phyloP scores from a whole-genome alignment of 176 grass and related monocot genomes.

The Ensete glaucum region DNA sequence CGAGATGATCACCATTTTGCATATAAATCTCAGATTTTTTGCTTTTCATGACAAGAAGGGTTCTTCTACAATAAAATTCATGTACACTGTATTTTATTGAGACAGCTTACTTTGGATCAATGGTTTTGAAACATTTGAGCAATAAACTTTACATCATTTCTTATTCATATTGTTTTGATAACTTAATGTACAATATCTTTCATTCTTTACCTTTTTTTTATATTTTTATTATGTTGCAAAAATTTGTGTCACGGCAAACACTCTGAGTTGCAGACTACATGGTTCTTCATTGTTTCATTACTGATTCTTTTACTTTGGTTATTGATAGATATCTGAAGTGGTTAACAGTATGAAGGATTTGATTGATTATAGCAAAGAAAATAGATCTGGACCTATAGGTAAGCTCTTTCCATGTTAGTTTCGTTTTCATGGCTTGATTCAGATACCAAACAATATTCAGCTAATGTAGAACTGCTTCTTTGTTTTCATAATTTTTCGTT shows the following conservation, averaged over 20 bases:
- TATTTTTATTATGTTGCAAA: neutral
- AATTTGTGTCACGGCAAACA: neutral
- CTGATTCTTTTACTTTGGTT: slow-evolving; percentile 22
- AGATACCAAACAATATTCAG: neutral
- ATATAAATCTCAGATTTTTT: too few relatives aligned
- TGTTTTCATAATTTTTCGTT: neutral
- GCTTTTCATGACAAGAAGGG: too few relatives aligned
- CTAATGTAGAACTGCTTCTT: neutral
- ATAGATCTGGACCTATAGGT: slow-evolving; percentile 79
- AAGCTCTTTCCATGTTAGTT: slow-evolving; percentile 15
- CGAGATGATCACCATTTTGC: too few relatives aligned
- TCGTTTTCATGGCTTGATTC: neutral
- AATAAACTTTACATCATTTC: too few relatives aligned
- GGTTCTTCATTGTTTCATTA: neutral
- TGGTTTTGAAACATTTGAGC: too few relatives aligned
- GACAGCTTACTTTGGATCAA: too few relatives aligned
- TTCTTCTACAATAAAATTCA: too few relatives aligned
- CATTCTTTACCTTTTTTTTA: neutral
- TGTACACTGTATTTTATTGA: too few relatives aligned
- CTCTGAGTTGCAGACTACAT: neutral
- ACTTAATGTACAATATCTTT: too few relatives aligned
- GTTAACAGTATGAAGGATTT: slow-evolving; percentile 99
- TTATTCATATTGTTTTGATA: too few relatives aligned
- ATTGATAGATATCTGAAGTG: slow-evolving; percentile 77
- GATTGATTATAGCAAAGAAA: slow-evolving; percentile 91